These are phyloP conservation scores for Alternaria solani DNA, from an alignment of 2,329 filamentous ascomycete genomes.

Conservation along the genomic window DNA sequence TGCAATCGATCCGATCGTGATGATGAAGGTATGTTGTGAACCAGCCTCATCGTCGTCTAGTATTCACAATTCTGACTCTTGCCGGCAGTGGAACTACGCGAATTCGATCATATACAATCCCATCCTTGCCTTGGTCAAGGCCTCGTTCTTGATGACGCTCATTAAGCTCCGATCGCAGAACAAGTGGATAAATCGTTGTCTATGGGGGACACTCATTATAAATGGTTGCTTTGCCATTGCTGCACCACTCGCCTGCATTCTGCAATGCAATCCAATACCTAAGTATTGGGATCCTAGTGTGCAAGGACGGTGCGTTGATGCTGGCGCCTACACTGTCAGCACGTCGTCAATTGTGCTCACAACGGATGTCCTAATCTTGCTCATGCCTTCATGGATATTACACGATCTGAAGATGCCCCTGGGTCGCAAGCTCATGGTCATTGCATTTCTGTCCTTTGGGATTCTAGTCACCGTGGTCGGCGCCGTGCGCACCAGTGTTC, in stretches of 20 bases:
- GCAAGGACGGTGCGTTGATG: conserved; percentile 21
- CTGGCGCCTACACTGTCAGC: conserved; percentile 19
- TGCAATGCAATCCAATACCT: conserved; percentile 40
- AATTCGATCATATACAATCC: conserved; percentile 31
- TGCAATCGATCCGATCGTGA: conserved; percentile 13
- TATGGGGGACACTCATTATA: conserved; percentile 23
- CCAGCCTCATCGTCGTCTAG: neutral
- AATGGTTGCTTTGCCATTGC: conserved; percentile 26
- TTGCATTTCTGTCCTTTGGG: conserved; percentile 27
- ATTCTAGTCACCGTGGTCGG: conserved; percentile 27
- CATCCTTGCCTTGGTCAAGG: conserved; percentile 29
- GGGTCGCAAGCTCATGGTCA: conserved; percentile 24
- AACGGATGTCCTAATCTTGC: conserved; percentile 28
- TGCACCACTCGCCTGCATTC: conserved; percentile 27
- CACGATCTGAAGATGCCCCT: conserved; percentile 30
- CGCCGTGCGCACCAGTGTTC: conserved; percentile 19
- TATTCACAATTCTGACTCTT: neutral
- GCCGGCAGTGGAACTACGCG: conserved; percentile 21
- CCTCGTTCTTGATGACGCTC: conserved; percentile 28
- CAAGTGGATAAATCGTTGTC: conserved; percentile 20
- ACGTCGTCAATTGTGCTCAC: conserved; percentile 24
- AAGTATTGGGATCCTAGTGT: conserved; percentile 38
- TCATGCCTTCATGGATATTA: conserved; percentile 33
- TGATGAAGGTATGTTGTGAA: conserved; percentile 16
- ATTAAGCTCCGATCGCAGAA: conserved; percentile 29